These are phyloP conservation scores for Ophiosphaerella korrae DNA, from an alignment of 2,329 filamentous ascomycete genomes.

Conservation along the genomic window DNA sequence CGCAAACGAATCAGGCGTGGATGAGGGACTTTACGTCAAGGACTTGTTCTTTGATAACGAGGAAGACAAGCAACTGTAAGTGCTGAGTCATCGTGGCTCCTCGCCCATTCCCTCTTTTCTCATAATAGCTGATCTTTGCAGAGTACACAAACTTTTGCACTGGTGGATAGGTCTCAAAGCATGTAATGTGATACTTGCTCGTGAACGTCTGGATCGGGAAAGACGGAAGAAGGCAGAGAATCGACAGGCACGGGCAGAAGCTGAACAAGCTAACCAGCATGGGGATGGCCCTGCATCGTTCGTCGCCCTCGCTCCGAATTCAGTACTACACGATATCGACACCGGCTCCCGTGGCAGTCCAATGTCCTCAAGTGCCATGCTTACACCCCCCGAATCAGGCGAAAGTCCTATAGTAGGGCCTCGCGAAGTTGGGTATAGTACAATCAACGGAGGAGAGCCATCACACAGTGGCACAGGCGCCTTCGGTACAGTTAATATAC, in stretches of 20 bases:
- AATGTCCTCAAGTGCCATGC: slow-evolving; percentile 33
- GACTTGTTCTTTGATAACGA: slow-evolving; percentile 42
- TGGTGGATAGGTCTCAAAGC: slow-evolving; percentile 47
- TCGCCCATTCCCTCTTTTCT: not conserved
- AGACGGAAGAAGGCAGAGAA: slow-evolving; percentile 43
- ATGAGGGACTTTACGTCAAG: slow-evolving; percentile 37
- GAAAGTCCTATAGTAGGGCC: slow-evolving; percentile 32
- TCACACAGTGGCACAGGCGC: slow-evolving; percentile 5
- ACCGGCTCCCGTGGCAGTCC: slow-evolving; percentile 32
- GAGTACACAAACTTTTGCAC: slow-evolving; percentile 42
- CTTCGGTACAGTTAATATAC: slow-evolving; percentile 7
- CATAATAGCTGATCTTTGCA: slow-evolving; percentile 18
- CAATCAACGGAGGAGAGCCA: slow-evolving; percentile 12
- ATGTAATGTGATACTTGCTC: slow-evolving; percentile 44
- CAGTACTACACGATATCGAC: slow-evolving; percentile 30
- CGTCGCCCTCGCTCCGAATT: slow-evolving; percentile 36
- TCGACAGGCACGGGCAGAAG: slow-evolving; percentile 34
- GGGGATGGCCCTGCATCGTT: slow-evolving; percentile 32
- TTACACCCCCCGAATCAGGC: slow-evolving; percentile 36
- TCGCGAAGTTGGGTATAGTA: slow-evolving; percentile 18
- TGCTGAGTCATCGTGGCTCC: not conserved
- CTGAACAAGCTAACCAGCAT: slow-evolving; percentile 27
- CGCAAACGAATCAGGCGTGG: slow-evolving; percentile 39
- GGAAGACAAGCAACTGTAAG: slow-evolving; percentile 38
- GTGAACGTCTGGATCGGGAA: slow-evolving; percentile 42